A percentile compares a stretch with the other conserved stretches of the same genome.
Evolutionary conservation across 208 protist genomes (phyloP).

Genomic region (Trypanosoma lewisi): DNA sequence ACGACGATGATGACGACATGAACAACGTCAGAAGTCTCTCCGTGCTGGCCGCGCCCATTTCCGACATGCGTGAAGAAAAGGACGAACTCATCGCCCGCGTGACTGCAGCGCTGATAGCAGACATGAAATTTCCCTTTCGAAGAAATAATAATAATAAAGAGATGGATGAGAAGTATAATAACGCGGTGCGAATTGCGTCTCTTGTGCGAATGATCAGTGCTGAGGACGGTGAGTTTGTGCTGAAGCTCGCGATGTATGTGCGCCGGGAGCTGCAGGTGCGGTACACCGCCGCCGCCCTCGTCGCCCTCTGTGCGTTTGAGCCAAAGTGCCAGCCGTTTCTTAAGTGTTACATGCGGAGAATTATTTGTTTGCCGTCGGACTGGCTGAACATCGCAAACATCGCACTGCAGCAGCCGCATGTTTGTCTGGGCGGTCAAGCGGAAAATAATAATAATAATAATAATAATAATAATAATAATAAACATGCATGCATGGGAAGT

Average conservation of each 20-base stretch:
- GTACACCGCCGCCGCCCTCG: conserved; percentile 88
- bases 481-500: neutral
- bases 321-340: conserved; percentile 82
- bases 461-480: neutral
- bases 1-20: neutral
- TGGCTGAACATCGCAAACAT: conserved; percentile 92
- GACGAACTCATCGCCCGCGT: conserved; percentile 76
- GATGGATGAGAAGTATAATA: neutral
- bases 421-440: neutral
- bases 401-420: conserved; percentile 32
- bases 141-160: neutral
- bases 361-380: conserved; percentile 89
- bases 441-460: neutral
- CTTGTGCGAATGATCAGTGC: conserved; percentile 61
- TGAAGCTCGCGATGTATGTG: conserved; percentile 92
- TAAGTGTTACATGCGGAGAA: conserved; percentile 74
- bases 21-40: neutral
- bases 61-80: conserved; percentile 58
- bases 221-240: conserved; percentile 82
- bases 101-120: conserved; percentile 74
- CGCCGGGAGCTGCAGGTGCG: conserved; percentile 92
- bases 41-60: neutral
- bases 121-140: conserved; percentile 18
- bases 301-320: conserved; percentile 79
- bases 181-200: conserved; percentile 31